Conservation (phyloP, 352 stramenopile species). For the Phytopythium sindhum region DNA sequence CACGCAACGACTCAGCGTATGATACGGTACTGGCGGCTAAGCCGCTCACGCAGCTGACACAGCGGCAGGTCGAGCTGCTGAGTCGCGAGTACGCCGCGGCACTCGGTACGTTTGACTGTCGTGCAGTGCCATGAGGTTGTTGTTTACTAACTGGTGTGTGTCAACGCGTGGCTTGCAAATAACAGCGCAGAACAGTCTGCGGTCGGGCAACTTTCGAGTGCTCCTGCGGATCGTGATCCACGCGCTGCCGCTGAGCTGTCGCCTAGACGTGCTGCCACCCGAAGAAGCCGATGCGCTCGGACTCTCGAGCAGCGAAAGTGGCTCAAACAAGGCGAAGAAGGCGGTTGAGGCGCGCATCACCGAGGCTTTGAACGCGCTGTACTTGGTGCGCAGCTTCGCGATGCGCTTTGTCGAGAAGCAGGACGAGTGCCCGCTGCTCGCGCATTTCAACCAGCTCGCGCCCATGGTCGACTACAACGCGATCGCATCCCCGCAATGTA, state of each 20-base stretch:
- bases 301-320: slow-evolving; percentile 7
- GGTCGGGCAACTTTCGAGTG: slow-evolving; percentile 75
- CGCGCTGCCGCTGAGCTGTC: slow-evolving; percentile 47
- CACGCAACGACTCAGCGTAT: slow-evolving; percentile 54
- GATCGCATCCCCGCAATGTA: slow-evolving; percentile 3
- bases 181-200: slow-evolving; percentile 61
- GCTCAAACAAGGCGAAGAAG: slow-evolving; percentile 19
- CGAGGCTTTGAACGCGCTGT: slow-evolving; percentile 65
- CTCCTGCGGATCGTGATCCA: slow-evolving; percentile 62
- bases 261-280: slow-evolving; percentile 50
- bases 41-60: slow-evolving; percentile 50
- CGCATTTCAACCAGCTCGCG: slow-evolving; percentile 54
- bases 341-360: slow-evolving; percentile 41
- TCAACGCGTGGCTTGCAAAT: neutral
- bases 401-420: slow-evolving; percentile 74
- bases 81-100: slow-evolving; percentile 59
- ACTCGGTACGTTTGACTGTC: slow-evolving; percentile 37
- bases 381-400: slow-evolving; percentile 67
- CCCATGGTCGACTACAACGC: slow-evolving; percentile 11
- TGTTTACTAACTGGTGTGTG: neutral
- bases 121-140: no score
- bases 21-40: slow-evolving; percentile 36
- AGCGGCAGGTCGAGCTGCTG: slow-evolving; percentile 52
- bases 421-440: slow-evolving; percentile 54
- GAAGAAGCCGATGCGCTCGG: slow-evolving; percentile 43